Evolutionary conservation across 2,329 filamentous ascomycete genomes (phyloP).

Genomic region (Botrytis elliptica): DNA sequence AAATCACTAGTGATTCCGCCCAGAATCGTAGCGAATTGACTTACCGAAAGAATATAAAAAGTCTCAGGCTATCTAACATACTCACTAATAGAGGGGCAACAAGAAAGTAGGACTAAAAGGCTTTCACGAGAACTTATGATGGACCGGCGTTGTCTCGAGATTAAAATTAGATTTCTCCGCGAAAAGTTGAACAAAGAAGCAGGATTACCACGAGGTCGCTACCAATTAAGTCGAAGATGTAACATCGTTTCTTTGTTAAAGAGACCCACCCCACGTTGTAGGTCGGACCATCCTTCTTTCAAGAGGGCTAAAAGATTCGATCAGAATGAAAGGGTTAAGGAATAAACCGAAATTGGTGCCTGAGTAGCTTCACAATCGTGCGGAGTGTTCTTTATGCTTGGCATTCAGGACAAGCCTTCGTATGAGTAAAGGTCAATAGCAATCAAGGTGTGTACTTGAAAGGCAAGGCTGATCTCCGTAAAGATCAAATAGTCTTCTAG

Average conservation of each 20-base stretch:
- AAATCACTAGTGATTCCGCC: background rate
- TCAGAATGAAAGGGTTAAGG: background rate
- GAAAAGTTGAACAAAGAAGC: slow-evolving; percentile 3
- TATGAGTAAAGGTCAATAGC: background rate
- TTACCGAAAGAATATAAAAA: background rate
- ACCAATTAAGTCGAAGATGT: background rate
- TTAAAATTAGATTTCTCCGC: slow-evolving; percentile 11
- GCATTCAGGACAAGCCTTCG: background rate
- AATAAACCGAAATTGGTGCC: background rate
- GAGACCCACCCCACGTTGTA: background rate
- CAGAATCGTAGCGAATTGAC: background rate
- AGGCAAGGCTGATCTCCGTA: background rate
- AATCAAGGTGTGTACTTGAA: background rate
- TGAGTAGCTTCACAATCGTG: slow-evolving; percentile 10
- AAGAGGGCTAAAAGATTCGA: background rate
- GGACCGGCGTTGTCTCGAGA: background rate
- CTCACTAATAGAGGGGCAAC: background rate
- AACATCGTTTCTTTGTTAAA: slow-evolving; percentile 6
- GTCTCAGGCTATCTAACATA: background rate
- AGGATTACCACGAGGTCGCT: background rate
- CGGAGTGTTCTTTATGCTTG: slow-evolving; percentile 3
- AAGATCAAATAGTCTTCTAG: background rate
- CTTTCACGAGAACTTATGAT: background rate
- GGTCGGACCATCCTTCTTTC: background rate
- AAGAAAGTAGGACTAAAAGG: background rate